Conservation (phyloP, 352 stramenopile species). For the Pythium myriotylum region DNA sequence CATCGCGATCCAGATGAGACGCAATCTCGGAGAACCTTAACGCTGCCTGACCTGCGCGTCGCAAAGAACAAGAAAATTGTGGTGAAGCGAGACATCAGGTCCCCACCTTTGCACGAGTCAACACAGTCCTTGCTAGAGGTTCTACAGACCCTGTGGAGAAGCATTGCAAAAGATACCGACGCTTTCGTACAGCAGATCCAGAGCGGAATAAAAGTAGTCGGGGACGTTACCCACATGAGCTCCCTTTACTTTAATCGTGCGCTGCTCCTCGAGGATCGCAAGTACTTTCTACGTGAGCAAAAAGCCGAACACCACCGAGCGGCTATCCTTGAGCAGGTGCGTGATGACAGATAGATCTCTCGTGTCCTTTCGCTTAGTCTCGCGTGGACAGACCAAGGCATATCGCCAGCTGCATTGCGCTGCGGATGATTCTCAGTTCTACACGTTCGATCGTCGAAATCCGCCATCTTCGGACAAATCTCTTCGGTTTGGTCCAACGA, state of each 20-base stretch:
- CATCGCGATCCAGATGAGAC: not conserved
- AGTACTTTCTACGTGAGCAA: slow-evolving; percentile 24
- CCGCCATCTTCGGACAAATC: not conserved
- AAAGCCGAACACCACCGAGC: slow-evolving; percentile 14
- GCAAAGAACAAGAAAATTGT: slow-evolving; percentile 1
- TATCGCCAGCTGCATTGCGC: slow-evolving; percentile 54
- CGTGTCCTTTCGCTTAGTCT: not conserved
- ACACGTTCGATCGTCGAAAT: slow-evolving; percentile 48
- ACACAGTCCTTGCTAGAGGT: slow-evolving; percentile 43
- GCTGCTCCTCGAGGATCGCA: slow-evolving; percentile 22
- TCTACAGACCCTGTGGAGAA: slow-evolving; percentile 48
- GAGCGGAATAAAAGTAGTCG: not conserved
- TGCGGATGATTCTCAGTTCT: slow-evolving; percentile 40
- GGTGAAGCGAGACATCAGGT: not conserved
- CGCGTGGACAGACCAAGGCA: slow-evolving; percentile 32
- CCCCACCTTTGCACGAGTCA: slow-evolving; percentile 18
- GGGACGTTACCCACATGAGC: no score
- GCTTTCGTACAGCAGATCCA: slow-evolving; percentile 36
- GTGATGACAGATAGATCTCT: not conserved
- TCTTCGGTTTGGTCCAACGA: not conserved
- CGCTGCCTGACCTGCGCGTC: slow-evolving; percentile 7
- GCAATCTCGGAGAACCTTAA: not conserved
- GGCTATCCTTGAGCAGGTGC: slow-evolving; percentile 9
- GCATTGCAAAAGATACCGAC: slow-evolving; percentile 40
- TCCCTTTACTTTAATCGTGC: slow-evolving; percentile 9